phyloP scores from a whole-genome alignment of 768 basidiomycete species.

The Lentinula boryana region DNA sequence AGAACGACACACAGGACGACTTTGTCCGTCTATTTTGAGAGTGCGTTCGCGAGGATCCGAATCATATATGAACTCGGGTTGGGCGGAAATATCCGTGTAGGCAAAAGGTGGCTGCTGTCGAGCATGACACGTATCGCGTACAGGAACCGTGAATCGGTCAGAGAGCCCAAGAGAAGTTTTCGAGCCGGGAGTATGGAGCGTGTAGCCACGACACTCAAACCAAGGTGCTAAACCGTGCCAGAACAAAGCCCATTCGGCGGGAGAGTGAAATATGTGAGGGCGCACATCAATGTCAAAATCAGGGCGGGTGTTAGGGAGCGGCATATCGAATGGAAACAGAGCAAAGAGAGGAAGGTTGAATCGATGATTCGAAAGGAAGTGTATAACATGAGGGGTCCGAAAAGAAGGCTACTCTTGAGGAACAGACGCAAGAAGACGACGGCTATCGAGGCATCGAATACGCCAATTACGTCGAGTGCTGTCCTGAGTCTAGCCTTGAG shows the following conservation, averaged over 20 bases:
- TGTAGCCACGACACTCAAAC: not conserved
- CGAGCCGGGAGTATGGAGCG: not conserved
- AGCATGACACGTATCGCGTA: not conserved
- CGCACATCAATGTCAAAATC: slow-evolving; percentile 1
- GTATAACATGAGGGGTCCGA: not conserved
- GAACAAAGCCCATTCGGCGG: slow-evolving; percentile 1
- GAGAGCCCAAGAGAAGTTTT: not conserved
- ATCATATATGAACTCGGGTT: not conserved
- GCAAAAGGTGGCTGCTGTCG: not conserved
- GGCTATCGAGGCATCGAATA: not conserved
- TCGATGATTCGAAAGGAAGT: not conserved
- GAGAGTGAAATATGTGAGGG: not conserved
- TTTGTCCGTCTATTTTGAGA: not conserved
- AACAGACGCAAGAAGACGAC: not conserved
- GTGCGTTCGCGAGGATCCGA: not conserved
- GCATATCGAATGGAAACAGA: not conserved
- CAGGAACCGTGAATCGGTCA: slow-evolving; percentile 1
- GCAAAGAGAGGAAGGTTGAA: not conserved
- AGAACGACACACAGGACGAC: not conserved
- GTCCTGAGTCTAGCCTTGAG: not conserved
- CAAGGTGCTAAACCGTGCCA: slow-evolving; percentile 1
- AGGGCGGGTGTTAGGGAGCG: not conserved
- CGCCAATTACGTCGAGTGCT: not conserved
- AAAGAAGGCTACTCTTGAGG: not conserved
- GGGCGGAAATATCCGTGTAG: not conserved